A percentile compares a stretch with the other conserved stretches of the same genome.
Conservation (phyloP, 345 rosid genomes). For the Microthlaspi erraticum region DNA sequence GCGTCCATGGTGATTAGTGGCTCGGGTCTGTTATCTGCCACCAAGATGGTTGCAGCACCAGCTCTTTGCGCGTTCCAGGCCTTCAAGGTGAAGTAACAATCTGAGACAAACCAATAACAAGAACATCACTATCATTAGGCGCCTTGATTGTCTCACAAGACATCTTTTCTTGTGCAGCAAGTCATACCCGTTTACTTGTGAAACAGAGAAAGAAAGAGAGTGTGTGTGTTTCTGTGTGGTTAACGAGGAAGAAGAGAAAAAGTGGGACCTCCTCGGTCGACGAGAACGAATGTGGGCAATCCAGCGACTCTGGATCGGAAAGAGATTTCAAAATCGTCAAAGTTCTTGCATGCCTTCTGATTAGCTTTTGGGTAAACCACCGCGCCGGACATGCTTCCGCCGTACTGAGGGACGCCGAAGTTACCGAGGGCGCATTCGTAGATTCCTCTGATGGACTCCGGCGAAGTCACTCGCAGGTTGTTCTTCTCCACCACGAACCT, state of each 20-base stretch:
- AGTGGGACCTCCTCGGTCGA: slow-evolving; percentile 89
- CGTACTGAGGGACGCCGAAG: slow-evolving; percentile 97
- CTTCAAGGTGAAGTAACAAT: slow-evolving; percentile 94
- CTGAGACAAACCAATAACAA: slow-evolving; percentile 46
- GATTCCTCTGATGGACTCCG: slow-evolving; percentile 86
- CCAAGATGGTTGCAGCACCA: slow-evolving; percentile 95
- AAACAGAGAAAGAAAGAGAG: neutral
- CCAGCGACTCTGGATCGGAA: slow-evolving; percentile 70
- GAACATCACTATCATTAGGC: slow-evolving; percentile 1
- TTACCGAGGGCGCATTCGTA: slow-evolving; percentile 93
- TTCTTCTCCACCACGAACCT: slow-evolving; percentile 87
- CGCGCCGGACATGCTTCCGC: slow-evolving; percentile 95
- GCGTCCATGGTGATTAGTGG: slow-evolving; percentile 93
- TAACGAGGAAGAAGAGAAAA: neutral
- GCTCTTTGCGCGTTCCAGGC: slow-evolving; percentile 97
- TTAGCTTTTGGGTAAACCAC: slow-evolving; percentile 79
- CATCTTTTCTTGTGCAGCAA: neutral
- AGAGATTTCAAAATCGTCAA: slow-evolving; percentile 60
- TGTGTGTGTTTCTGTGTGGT: too few species aligned
- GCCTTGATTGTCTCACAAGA: slow-evolving; percentile 3
- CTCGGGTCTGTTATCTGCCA: slow-evolving; percentile 83
- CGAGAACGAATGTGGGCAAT: slow-evolving; percentile 75
- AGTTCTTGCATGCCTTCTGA: slow-evolving; percentile 72
- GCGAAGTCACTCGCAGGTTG: slow-evolving; percentile 67
- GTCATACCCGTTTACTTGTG: neutral